A percentile compares a stretch with the other conserved stretches of the same genome.
These are phyloP conservation scores for Tulasnella sp. DNA, from an alignment of 768 basidiomycete genomes.

Conservation along the genomic window DNA sequence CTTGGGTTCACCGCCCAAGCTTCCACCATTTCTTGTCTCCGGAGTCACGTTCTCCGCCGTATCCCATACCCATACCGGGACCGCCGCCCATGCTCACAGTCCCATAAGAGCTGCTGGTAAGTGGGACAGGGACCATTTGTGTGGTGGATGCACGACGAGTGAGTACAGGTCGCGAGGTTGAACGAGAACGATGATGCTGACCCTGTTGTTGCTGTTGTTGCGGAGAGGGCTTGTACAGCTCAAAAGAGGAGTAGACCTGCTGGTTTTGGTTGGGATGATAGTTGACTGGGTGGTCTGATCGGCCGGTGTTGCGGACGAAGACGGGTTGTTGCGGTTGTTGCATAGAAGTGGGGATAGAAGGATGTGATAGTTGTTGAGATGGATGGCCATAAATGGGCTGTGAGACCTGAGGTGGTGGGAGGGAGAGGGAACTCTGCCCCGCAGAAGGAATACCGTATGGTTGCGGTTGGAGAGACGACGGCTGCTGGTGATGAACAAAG, in stretches of 20 bases:
- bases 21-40: constrained; percentile 14
- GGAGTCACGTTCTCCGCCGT: background rate
- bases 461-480: no score
- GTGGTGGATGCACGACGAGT: background rate
- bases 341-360: background rate
- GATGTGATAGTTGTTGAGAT: constrained; percentile 5
- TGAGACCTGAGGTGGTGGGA: background rate
- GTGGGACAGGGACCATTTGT: background rate
- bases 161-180: background rate
- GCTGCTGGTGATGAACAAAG: background rate
- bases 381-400: background rate
- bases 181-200: background rate
- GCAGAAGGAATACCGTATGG: no score
- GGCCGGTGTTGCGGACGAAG: constrained; percentile 4
- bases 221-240: constrained; percentile 5
- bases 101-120: constrained; percentile 10
- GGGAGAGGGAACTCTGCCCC: background rate
- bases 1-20: background rate
- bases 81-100: constrained; percentile 9
- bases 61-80: constrained; percentile 12
- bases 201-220: background rate
- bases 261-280: constrained; percentile 5
- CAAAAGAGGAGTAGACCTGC: constrained; percentile 11
- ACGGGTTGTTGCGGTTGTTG: background rate
- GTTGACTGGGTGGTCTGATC: background rate